These are phyloP conservation scores for Effrenium voratum DNA, from an alignment of 73 alveolate genomes.

Conservation along the genomic window DNA sequence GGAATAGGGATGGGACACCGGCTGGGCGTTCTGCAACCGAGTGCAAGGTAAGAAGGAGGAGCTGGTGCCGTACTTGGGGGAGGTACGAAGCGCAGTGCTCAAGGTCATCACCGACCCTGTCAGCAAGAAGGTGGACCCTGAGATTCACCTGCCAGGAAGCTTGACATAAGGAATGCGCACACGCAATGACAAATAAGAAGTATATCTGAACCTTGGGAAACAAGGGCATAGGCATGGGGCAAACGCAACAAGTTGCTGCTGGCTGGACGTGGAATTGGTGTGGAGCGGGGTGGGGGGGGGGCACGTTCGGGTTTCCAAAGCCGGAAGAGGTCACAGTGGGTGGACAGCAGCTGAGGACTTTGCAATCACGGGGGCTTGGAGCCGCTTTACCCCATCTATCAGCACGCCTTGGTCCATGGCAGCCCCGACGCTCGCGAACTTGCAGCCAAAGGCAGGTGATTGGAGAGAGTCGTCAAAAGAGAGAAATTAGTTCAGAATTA, in stretches of 20 bases:
- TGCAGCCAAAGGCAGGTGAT: conserved; percentile 79
- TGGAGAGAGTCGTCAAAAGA: too few relatives aligned
- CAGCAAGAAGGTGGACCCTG: conserved; percentile 67
- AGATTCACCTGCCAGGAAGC: conserved; percentile 59
- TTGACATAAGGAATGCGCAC: background rate
- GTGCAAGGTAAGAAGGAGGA: conserved; percentile 69
- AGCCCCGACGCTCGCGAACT: conserved; percentile 50
- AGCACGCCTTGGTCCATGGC: conserved; percentile 85
- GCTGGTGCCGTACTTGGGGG: conserved; percentile 47
- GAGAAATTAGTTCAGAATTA: too few relatives aligned
- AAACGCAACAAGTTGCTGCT: background rate
- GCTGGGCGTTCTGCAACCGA: too few relatives aligned
- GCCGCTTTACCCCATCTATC: conserved; percentile 91
- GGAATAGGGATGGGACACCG: too few relatives aligned
- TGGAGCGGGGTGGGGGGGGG: background rate
- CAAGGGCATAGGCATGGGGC: background rate
- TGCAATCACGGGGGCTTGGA: conserved; percentile 67
- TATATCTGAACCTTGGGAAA: background rate
- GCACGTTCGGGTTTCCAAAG: background rate
- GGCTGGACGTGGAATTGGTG: too few relatives aligned
- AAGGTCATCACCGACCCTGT: conserved; percentile 51
- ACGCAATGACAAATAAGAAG: background rate
- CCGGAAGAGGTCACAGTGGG: background rate
- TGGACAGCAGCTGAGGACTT: conserved; percentile 12
- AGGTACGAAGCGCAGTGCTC: conserved; percentile 40